Base-by-base conservation (phyloP, 2,329 filamentous ascomycete genomes). In the Dactylellina haptotyla region DNA sequence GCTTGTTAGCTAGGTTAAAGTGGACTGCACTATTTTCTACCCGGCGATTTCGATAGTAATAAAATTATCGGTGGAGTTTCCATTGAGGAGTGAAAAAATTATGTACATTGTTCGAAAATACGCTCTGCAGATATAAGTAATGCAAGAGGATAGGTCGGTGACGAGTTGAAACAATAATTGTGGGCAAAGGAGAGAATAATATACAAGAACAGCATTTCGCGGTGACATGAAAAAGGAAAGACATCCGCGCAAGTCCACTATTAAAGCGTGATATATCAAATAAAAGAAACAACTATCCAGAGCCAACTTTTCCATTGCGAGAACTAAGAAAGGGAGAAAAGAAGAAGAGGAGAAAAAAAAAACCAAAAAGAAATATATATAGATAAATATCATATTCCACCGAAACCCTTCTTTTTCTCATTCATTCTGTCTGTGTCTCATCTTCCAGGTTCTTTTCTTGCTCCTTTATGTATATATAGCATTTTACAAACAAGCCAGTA, bases 131-230 rank as follows among this genome's bases (percentile, higher is more conserved):
- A n/a, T n/a, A n/a, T n/a, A n/a, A n/a, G n/a, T n/a, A n/a, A n/a
- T n/a, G n/a, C n/a, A n/a, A n/a, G n/a, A n/a, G n/a, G n/a, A n/a
- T n/a, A n/a, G n/a, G n/a, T n/a, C n/a, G n/a, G n/a, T n/a, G n/a
- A n/a, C n/a, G n/a, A 43, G 18, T 14, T 16, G 16, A 6, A 46
- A 46, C 9, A 32, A 25, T 16, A 25, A 46, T 9, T 4, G 18
- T 4, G 39, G n/a, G 32, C n/a, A 30, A 16, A 30, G 18, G 20
- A 18, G 26, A 51, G 34, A 57, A 14, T 23, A 30, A 50, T 56
- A 61, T 64, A 65, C 61, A 65, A 57, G 61, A 56, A 65, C 0
- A 5, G 8, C 16, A 37, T 14, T 37, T 48, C 41, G n/a, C 18
- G 32, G 14, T 16, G 25, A 5, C 12, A 14, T 8, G 25, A 61